Base-by-base conservation (phyloP, 805 yeast genomes). In the Pichia nakasei region DNA sequence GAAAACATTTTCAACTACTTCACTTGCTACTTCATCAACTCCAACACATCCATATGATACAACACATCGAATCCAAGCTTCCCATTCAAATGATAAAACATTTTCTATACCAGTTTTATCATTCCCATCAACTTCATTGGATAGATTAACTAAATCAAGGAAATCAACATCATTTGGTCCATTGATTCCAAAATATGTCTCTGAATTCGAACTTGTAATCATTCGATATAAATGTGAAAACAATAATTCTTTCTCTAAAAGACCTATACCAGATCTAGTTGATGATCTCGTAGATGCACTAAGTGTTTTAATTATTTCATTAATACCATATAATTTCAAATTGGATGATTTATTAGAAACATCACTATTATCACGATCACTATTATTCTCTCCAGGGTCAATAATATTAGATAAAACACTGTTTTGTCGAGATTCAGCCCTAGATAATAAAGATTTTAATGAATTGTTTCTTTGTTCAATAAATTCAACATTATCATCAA, bases 221-320 rank as follows among this genome's bases (percentile, higher is more conserved):
- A 74, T 57, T 46, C 70, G 70, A 52, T 68, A 73, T 39, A 76
- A 59, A 54, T 76, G 78, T 7, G 74, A 76, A 48, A 74, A 56
- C 22, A 76, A 60, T 47, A 72, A 51, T 51, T 75, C 78, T 26
- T 17, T 36, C 22, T 36, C 38, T 4, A 22, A n/a, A 22, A n/a
- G 34, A 5, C 34, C 38, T 4, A 76, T 72, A 45, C 67, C 69
- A 17, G 68, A 61, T 45, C 80, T 53, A 15, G 45, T 44, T 11
- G 48, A 42, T 5, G 37, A 39, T 12, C 42, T 39, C 9, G 36
- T 22, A 0, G 74, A 58, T 33, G 58, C 55, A 3, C 58, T 56
- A 48, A 75, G 62, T 0, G 77, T 68, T 11, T 54, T 46, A 7
- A 76, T 66, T 27, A 76, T 66, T 39, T 75, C 78, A 29, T 62